A percentile compares a stretch with the other conserved stretches of the same genome.
Evolutionary conservation across 495 filamentous ascomycete species (phyloP).

Genomic region (Talaromyces wortmannii): DNA sequence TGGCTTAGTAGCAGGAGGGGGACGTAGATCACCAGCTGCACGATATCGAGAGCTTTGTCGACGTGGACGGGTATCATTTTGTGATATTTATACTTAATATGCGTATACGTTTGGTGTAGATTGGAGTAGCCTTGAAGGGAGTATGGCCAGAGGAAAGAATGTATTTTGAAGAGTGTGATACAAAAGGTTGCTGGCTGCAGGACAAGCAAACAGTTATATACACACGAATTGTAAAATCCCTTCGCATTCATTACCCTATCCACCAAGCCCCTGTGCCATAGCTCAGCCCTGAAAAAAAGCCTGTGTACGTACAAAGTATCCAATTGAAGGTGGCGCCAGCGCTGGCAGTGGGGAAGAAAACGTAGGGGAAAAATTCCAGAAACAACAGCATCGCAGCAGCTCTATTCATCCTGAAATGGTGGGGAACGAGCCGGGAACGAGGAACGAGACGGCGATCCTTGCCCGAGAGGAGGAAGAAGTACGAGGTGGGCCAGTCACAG

Average conservation of each 20-base stretch:
- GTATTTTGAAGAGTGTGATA: not conserved
- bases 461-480: too few species aligned
- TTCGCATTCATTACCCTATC: not conserved
- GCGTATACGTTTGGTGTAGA: not conserved
- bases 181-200: not conserved
- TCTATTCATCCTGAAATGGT: too few species aligned
- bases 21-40: slow-evolving; percentile 28
- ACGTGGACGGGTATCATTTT: not conserved
- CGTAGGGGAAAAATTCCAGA: too few species aligned
- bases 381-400: too few species aligned
- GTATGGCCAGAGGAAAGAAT: not conserved
- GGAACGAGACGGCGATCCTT: not conserved
- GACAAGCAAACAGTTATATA: not conserved
- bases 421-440: not conserved
- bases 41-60: slow-evolving; percentile 18
- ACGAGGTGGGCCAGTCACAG: too few species aligned
- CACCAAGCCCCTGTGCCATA: too few species aligned
- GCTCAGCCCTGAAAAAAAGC: too few species aligned
- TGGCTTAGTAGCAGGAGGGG: slow-evolving; percentile 18
- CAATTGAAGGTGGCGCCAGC: too few species aligned
- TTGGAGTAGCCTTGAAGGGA: not conserved
- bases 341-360: too few species aligned
- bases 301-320: too few species aligned
- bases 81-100: not conserved
- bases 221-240: not conserved